Base-by-base conservation (phyloP, 2,329 filamentous ascomycete genomes). In the Venturia asperata region DNA sequence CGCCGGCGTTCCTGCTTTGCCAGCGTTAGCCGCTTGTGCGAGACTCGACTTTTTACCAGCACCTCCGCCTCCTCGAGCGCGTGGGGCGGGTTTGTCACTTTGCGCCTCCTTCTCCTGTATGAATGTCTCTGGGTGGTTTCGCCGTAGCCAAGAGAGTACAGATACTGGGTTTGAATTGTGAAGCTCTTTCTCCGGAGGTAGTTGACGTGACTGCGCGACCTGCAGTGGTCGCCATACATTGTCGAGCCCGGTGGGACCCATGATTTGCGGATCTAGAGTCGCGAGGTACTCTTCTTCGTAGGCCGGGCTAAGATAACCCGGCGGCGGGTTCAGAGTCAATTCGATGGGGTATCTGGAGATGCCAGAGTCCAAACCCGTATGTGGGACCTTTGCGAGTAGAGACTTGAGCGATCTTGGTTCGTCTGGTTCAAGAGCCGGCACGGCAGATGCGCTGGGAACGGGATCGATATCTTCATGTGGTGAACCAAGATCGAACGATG, bases 61-160 rank as follows among this genome's bases (percentile, higher is more conserved):
- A 72, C 71, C 68, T 69, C 75, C 70, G 41, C 68, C 70, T 70
- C 67, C 74, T 74, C 64, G 74, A 74, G 0, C 74, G 72, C 58
- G 72, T 43, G 66, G 42, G 11, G 27, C 74, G 75, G 61, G 77
- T 77, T 37, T 72, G 74, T 49, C 75, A 74, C 21, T 76, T 76
- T 63, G 79, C 76, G 63, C 73, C 75, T 79, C 79, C 69, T 86
- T 85, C 71, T 92, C 90, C 74, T 96, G 89, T 24, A 95, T 78
- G 78, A 96, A 92, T 61, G 92, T 87, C 74, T 93, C 87, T 3
- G 92, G 90, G 66, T 91, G 87, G 75, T 96, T 83, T 73, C 91
- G 87, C 68, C 91, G 85, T 15, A 99, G 84, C 94, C 94, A 99
- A 75, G 95, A 97, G 78, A 96, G 95, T 3, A 96, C 92, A 66